phyloP scores from a whole-genome alignment of 1,284 basidiomycete genomes.

The Cystobasidium slooffiae region DNA sequence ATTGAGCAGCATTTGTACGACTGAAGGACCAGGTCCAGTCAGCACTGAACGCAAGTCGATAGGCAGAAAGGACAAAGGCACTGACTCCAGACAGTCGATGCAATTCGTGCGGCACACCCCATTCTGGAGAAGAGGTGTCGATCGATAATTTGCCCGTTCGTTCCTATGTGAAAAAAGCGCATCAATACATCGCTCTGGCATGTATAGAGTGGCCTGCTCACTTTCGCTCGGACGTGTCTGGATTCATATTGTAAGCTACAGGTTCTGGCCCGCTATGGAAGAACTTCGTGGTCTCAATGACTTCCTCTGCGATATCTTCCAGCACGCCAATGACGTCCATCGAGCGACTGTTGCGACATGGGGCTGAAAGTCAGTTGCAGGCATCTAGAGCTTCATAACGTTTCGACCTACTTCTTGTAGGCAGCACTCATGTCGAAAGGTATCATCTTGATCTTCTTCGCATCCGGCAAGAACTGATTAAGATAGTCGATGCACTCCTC shows the following conservation, averaged over 20 bases:
- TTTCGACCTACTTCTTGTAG: slow-evolving; percentile 50
- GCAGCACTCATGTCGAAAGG: slow-evolving; percentile 83
- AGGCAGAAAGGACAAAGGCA: neutral
- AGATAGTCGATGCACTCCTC: slow-evolving; percentile 89
- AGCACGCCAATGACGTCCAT: slow-evolving; percentile 70
- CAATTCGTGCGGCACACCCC: slow-evolving; percentile 90
- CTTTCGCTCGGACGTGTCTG: neutral
- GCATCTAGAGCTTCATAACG: neutral
- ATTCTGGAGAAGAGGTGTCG: slow-evolving; percentile 68
- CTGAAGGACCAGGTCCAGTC: slow-evolving; percentile 38
- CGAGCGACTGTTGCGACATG: slow-evolving; percentile 21
- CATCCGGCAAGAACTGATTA: slow-evolving; percentile 89
- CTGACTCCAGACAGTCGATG: slow-evolving; percentile 84
- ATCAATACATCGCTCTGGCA: slow-evolving; percentile 31
- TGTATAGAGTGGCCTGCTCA: slow-evolving; percentile 36
- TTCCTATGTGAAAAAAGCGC: neutral
- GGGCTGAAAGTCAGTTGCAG: neutral
- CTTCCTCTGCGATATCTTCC: slow-evolving; percentile 93
- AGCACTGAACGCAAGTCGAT: neutral
- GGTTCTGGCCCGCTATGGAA: slow-evolving; percentile 70
- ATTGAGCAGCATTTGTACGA: slow-evolving; percentile 96
- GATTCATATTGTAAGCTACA: slow-evolving; percentile 24
- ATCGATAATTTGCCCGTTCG: slow-evolving; percentile 53
- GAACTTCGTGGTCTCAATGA: slow-evolving; percentile 86
- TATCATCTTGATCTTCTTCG: slow-evolving; percentile 85